Evolutionary conservation across 345 rosid genomes (phyloP), one percentile per base, ranked within the genome.

Genomic region (Pseudoturritis turrita): DNA sequence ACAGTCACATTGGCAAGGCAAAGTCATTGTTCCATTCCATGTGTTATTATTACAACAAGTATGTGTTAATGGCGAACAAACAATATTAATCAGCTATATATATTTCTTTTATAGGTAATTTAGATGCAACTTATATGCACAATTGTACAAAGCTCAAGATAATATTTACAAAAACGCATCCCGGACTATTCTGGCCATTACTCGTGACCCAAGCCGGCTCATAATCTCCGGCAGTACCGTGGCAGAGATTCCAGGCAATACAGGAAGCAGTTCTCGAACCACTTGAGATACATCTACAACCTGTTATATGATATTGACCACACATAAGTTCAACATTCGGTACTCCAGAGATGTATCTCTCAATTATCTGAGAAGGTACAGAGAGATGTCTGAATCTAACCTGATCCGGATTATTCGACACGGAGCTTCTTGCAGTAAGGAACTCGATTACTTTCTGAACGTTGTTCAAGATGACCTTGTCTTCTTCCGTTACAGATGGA

Each of bases 401-500:
- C 96, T 87, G 89, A 68, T 62, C 84, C 21, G 92, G 83, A 11
- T 87, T 65, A 60, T 59, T 78, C 7, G 92, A 69, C 44, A 86
- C 26, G 18, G 94, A 78, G 78, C 86, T 86, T 72, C 94, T 90
- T 4, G 87, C 86, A 9, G 94, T 89, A 60, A 93, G 86, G 80
- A 93, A 93, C 71, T 82, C 88, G 0, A 83, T 73, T 65, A 93
- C 83, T 67, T 87, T 93, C 79, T 86, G 85, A 45, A 94, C 96
- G 43, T 94, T 94, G 73, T 78, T 82, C 70, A 94, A 68, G 41
- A 90, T 86, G 66, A 85, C 58, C 71, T 56, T 86, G 77, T 94
- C 98, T 76, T 93, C 98, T 64, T 90, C 91, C 0, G 92, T 94
- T 25, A 94, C 74, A 5, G 96, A 70, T 21, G 98, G 98, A 46